These are phyloP conservation scores for Pythium aquatile DNA, from an alignment of 352 stramenopile genomes.

Conservation along the genomic window DNA sequence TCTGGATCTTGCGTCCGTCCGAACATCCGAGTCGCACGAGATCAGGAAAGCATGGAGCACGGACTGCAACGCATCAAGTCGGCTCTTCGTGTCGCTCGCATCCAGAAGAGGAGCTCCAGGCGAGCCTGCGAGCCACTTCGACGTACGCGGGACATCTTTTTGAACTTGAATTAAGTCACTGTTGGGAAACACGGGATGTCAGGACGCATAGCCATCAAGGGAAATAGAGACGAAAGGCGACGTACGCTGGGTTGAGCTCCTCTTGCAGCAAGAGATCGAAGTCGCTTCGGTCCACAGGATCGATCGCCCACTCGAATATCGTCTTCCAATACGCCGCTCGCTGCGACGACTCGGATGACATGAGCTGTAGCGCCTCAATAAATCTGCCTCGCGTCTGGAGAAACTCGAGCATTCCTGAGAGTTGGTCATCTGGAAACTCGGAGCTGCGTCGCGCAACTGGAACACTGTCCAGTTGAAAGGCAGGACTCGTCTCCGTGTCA, in stretches of 20 bases:
- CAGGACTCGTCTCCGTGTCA: neutral
- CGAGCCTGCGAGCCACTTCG: constrained; percentile 67
- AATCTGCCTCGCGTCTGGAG: constrained; percentile 61
- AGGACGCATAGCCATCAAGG: neutral
- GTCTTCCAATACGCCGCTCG: constrained; percentile 60
- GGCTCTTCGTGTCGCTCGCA: constrained; percentile 27
- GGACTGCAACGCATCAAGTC: constrained; percentile 40
- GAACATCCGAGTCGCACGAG: constrained; percentile 49
- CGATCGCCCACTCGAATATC: constrained; percentile 66
- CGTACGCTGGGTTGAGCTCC: constrained; percentile 55
- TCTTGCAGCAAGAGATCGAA: constrained; percentile 26
- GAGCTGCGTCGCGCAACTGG: constrained; percentile 5
- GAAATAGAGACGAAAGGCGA: constrained; percentile 1
- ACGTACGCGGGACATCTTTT: constrained; percentile 79
- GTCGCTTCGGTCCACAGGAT: constrained; percentile 15
- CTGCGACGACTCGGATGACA: constrained; percentile 49
- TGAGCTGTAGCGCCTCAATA: constrained; percentile 74
- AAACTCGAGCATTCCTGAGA: constrained; percentile 58
- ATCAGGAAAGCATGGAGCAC: constrained; percentile 74
- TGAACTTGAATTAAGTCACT: constrained; percentile 71
- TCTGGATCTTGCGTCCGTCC: constrained; percentile 23
- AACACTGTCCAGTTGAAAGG: constrained; percentile 3
- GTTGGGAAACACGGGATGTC: neutral
- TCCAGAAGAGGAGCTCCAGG: constrained; percentile 50
- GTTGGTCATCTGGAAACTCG: constrained; percentile 38